Conservation (phyloP, 371 early-diverging fungal species). For the Mucor lusitanicus region DNA sequence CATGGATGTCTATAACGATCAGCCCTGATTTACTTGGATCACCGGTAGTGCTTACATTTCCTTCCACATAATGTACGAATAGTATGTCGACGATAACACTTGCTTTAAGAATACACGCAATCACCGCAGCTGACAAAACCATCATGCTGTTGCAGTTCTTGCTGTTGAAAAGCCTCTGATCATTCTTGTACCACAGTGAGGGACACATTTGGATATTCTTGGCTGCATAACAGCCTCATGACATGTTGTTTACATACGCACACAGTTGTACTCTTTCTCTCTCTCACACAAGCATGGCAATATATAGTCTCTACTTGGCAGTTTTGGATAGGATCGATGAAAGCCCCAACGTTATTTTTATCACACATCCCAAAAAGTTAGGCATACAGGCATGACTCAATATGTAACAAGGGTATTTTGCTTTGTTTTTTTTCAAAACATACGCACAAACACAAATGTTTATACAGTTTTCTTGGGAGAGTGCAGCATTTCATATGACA, state of each 20-base stretch:
- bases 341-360: background rate
- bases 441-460: background rate
- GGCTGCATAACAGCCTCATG: conserved; percentile 2
- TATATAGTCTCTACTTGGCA: background rate
- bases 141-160: background rate
- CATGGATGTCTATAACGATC: background rate
- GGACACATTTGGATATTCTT: background rate
- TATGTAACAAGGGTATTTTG: background rate
- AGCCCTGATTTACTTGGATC: no score
- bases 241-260: background rate
- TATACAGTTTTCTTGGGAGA: no score
- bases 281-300: background rate
- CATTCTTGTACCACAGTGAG: background rate
- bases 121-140: background rate
- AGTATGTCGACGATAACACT: no score
- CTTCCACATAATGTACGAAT: no score
- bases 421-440: background rate
- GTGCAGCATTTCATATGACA: background rate
- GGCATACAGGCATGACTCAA: background rate
- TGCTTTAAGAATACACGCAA: background rate
- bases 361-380: no score
- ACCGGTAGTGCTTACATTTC: no score
- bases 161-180: background rate
- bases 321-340: background rate
- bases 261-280: no score